phyloP scores from a whole-genome alignment of 352 stramenopile genomes.

The Plasmopara muralis region DNA sequence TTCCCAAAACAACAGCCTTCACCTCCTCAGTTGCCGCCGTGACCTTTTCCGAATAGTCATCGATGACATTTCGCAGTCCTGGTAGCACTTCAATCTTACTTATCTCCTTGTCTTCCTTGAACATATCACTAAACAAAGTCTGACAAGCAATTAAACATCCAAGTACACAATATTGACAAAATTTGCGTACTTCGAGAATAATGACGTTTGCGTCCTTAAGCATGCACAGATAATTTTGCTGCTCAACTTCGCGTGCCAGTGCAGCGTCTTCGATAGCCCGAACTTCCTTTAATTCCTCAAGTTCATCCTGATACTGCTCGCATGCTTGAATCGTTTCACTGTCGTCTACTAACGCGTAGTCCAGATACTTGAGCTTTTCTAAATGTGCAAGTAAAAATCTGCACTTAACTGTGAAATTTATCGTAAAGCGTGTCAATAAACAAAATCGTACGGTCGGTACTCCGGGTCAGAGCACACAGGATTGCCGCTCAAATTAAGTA shows the following conservation, averaged over 20 bases:
- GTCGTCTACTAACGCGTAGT: constrained; percentile 87
- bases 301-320: constrained; percentile 88
- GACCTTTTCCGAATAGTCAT: constrained; percentile 85
- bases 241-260: constrained; percentile 62
- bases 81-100: constrained; percentile 88
- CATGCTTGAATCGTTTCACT: constrained; percentile 69
- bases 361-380: constrained; percentile 89
- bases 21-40: constrained; percentile 79
- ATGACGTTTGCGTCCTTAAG: constrained; percentile 84
- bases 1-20: constrained; percentile 72
- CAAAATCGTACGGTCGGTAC: constrained; percentile 69
- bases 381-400: constrained; percentile 89
- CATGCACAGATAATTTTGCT: constrained; percentile 73
- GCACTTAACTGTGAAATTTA: neutral
- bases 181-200: constrained; percentile 54
- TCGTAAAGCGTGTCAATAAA: neutral
- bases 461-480: constrained; percentile 88
- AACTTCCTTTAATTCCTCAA: constrained; percentile 80
- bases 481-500: constrained; percentile 91
- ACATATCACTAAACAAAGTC: constrained; percentile 89
- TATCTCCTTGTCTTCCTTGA: constrained; percentile 89
- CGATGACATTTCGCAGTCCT: constrained; percentile 83
- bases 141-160: constrained; percentile 13
- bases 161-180: neutral
- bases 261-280: constrained; percentile 81